These are phyloP conservation scores for Cicer arietinum DNA, from an alignment of 306 rosid genomes.

Conservation along the genomic window DNA sequence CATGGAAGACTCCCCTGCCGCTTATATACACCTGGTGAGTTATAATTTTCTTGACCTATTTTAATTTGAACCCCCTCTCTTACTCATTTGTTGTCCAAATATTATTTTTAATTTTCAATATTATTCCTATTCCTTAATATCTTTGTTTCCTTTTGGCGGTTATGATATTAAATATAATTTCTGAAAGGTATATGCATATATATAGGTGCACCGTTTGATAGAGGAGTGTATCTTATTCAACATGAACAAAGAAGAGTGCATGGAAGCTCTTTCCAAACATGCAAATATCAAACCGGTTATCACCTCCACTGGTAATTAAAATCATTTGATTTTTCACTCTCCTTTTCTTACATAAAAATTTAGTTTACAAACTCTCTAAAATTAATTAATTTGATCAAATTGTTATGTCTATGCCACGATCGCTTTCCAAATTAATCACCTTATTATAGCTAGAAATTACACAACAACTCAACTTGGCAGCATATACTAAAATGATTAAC, in stretches of 20 bases:
- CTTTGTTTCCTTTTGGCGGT: background rate
- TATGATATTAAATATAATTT: background rate
- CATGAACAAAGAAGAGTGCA: conserved; percentile 93
- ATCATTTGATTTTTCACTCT: background rate
- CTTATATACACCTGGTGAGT: conserved; percentile 85
- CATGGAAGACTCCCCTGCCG: conserved; percentile 77
- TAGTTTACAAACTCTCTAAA: background rate
- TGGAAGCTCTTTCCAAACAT: conserved; percentile 92
- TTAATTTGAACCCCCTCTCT: background rate
- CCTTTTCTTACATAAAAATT: background rate
- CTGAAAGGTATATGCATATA: background rate
- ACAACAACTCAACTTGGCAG: background rate
- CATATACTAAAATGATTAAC: background rate
- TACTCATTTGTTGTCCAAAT: background rate
- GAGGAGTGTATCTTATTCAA: conserved; percentile 92
- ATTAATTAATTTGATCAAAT: background rate
- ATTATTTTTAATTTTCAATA: background rate
- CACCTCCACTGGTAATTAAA: conserved; percentile 79
- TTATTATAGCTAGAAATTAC: background rate
- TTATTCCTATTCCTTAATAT: background rate
- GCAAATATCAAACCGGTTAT: conserved; percentile 85
- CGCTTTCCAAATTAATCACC: background rate
- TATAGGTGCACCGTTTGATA: conserved; percentile 86
- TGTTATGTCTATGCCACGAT: background rate
- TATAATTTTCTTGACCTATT: conserved; percentile 9